Evolutionary conservation across 495 filamentous ascomycete genomes (phyloP).

Genomic region (Tuber borchii): DNA sequence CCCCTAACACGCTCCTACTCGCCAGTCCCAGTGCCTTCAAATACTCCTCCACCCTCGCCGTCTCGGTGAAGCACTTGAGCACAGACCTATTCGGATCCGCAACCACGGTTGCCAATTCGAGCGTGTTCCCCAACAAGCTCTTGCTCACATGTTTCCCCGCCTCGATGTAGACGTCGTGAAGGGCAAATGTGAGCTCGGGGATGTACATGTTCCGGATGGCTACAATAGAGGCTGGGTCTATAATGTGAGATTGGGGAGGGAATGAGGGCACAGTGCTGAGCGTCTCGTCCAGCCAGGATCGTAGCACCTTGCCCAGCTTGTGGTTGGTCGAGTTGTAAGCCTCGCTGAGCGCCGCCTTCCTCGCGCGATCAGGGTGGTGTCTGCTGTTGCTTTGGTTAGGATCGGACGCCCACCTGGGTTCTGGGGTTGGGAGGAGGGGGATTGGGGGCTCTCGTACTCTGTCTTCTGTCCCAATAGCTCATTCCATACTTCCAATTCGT

Average conservation of each 20-base stretch:
- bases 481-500: slow-evolving; percentile 39
- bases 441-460: slow-evolving; percentile 18
- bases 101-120: slow-evolving; percentile 39
- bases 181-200: slow-evolving; percentile 39
- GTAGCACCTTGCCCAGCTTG: slow-evolving; percentile 14
- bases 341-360: slow-evolving; percentile 18
- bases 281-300: slow-evolving; percentile 31
- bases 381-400: slow-evolving; percentile 15
- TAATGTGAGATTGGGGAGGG: slow-evolving; percentile 6
- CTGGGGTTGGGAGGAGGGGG: slow-evolving; percentile 2
- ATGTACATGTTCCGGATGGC: slow-evolving; percentile 38
- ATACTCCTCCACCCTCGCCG: slow-evolving; percentile 38
- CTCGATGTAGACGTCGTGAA: slow-evolving; percentile 39
- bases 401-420: not conserved
- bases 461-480: slow-evolving; percentile 22
- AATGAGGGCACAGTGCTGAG: slow-evolving; percentile 9
- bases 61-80: slow-evolving; percentile 30
- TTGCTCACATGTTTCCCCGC: slow-evolving; percentile 36
- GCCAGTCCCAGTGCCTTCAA: slow-evolving; percentile 33
- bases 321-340: slow-evolving; percentile 17
- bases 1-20: slow-evolving; percentile 33
- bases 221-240: slow-evolving; percentile 15
- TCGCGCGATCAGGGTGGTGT: slow-evolving; percentile 24
- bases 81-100: slow-evolving; percentile 35
- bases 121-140: slow-evolving; percentile 25